Conservation (phyloP, 306 rosid genomes). For the Corylus heterophylla region DNA sequence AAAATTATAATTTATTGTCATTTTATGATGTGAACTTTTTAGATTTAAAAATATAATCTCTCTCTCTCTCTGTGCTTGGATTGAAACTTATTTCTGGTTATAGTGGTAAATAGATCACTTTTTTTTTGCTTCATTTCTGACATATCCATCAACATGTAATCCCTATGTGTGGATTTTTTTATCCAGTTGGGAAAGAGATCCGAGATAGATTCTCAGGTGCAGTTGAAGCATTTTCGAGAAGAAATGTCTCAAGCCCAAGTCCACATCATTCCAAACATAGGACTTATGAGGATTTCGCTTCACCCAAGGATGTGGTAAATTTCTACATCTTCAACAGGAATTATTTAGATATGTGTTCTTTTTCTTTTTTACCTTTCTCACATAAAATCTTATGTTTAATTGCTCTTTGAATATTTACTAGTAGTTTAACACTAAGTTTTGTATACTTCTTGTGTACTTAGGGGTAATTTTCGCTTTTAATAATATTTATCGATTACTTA, state of each 20-base stretch:
- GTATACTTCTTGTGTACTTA: too few relatives aligned
- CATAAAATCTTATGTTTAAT: background rate
- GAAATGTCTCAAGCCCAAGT: constrained; percentile 58
- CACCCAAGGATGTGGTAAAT: constrained; percentile 69
- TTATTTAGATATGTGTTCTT: constrained; percentile 10
- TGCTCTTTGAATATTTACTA: background rate
- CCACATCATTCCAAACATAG: constrained; percentile 71
- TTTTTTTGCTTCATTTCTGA: constrained; percentile 23
- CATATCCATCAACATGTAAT: constrained; percentile 22
- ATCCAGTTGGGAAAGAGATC: constrained; percentile 80
- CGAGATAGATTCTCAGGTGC: constrained; percentile 90
- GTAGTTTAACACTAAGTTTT: background rate
- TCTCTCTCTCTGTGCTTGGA: background rate
- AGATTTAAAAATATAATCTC: background rate
- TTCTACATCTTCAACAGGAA: constrained; percentile 16
- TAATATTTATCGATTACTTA: too few relatives aligned
- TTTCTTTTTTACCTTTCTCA: background rate
- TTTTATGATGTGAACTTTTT: background rate
- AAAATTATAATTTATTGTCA: background rate
- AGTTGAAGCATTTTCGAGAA: constrained; percentile 75
- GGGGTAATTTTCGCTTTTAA: too few relatives aligned
- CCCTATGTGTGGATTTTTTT: constrained; percentile 34
- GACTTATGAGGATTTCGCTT: constrained; percentile 56
- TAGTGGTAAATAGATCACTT: background rate
- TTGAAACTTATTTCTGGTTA: background rate